Percentiles rank a stretch among this genome's conserved stretches.
These are phyloP conservation scores for Saccharomycopsis fibuligera DNA, from an alignment of 805 yeast genomes.

Conservation along the genomic window DNA sequence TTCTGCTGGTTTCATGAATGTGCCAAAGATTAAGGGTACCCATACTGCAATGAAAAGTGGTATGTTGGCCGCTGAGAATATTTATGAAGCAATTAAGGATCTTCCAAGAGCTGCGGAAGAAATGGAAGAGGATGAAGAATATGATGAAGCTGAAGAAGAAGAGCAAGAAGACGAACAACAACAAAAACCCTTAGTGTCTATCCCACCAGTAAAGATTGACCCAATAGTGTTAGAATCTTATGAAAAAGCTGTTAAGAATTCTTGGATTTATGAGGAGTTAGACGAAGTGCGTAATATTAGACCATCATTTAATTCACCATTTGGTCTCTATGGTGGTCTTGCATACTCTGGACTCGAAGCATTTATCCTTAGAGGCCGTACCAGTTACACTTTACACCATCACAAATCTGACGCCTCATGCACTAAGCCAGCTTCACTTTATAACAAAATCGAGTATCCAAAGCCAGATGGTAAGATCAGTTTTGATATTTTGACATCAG, in stretches of 20 bases:
- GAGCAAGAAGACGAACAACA: constrained; percentile 31
- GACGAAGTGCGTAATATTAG: constrained; percentile 83
- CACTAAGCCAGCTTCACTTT: constrained; percentile 63
- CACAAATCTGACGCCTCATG: constrained; percentile 62
- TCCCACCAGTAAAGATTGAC: constrained; percentile 21
- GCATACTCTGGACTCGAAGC: constrained; percentile 81
- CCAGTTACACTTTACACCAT: constrained; percentile 83
- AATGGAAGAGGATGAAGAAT: constrained; percentile 36
- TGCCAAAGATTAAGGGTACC: constrained; percentile 95
- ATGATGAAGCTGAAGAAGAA: constrained; percentile 36
- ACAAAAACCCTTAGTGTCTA: constrained; percentile 23
- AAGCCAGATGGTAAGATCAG: constrained; percentile 93
- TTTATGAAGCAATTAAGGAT: constrained; percentile 48
- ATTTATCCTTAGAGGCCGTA: constrained; percentile 65
- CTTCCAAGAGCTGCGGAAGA: constrained; percentile 30
- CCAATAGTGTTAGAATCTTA: constrained; percentile 42
- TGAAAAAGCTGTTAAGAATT: constrained; percentile 57
- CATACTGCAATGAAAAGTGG: constrained; percentile 98
- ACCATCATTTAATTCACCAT: constrained; percentile 75
- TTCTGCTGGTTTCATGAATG: constrained; percentile 94
- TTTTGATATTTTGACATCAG: constrained; percentile 90
- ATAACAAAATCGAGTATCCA: constrained; percentile 75
- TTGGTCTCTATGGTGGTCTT: constrained; percentile 81
- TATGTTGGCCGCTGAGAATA: constrained; percentile 86
- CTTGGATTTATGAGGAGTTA: constrained; percentile 86